Conservation (phyloP, 2,329 filamentous ascomycete species). For the Cytospora mali region DNA sequence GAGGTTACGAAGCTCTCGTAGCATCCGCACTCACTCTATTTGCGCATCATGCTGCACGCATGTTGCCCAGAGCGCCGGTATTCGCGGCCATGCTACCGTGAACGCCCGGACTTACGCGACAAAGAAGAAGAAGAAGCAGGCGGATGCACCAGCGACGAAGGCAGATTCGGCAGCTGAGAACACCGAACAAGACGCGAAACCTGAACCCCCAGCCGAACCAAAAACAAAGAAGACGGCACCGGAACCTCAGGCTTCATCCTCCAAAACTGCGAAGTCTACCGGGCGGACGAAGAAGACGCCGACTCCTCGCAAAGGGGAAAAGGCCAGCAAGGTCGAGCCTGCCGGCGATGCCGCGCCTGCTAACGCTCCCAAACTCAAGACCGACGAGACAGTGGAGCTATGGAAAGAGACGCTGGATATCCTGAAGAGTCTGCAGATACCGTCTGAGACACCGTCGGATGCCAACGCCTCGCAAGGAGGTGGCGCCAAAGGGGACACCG, state of each 20-base stretch:
- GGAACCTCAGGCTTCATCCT: not conserved
- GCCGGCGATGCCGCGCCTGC: not conserved
- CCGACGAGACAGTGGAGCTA: conserved; percentile 22
- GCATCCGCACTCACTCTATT: conserved; percentile 14
- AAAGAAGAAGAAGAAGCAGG: conserved; percentile 4
- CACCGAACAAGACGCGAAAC: not conserved
- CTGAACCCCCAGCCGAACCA: not conserved
- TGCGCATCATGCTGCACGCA: conserved; percentile 16
- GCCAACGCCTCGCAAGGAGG: not conserved
- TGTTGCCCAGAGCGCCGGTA: conserved; percentile 3
- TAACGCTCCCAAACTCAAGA: too few relatives aligned
- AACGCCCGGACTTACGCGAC: conserved; percentile 16
- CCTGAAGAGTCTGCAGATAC: conserved; percentile 33
- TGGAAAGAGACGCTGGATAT: conserved; percentile 35
- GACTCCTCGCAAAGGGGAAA: not conserved
- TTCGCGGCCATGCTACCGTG: not conserved
- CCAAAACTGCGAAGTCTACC: conserved; percentile 2
- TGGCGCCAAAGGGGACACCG: conserved; percentile 16
- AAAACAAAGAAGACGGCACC: not conserved
- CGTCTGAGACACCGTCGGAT: not conserved
- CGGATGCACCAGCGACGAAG: not conserved
- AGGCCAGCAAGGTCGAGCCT: not conserved
- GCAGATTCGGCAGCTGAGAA: not conserved
- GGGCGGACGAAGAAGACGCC: not conserved
- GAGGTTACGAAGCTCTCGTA: conserved; percentile 23